phyloP scores from a whole-genome alignment of 2,329 filamentous ascomycete species.

The Eutypella sp. region DNA sequence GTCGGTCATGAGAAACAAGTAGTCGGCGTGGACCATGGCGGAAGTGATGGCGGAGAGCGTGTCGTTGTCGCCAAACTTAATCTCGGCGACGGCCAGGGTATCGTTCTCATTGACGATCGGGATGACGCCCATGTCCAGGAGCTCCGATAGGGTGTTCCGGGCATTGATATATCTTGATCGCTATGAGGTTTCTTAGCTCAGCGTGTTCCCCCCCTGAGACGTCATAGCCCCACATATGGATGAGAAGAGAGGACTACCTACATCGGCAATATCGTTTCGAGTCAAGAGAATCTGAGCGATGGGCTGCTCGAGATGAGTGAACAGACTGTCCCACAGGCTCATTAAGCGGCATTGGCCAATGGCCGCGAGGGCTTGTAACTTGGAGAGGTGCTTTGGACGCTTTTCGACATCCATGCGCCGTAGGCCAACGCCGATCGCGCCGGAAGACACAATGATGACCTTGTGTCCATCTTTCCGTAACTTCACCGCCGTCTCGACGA shows the following conservation, averaged over 20 bases:
- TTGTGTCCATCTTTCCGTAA: constrained; percentile 86
- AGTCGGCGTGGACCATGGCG: constrained; percentile 94
- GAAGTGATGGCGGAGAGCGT: constrained; percentile 94
- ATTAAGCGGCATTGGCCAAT: constrained; percentile 95
- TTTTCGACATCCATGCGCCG: constrained; percentile 83
- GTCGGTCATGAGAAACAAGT: constrained; percentile 97
- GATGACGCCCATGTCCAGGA: constrained; percentile 91
- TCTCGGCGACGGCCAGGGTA: constrained; percentile 92
- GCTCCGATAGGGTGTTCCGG: constrained; percentile 86
- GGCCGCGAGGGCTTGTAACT: constrained; percentile 88
- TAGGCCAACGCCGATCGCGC: constrained; percentile 90
- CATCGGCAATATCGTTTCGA: constrained; percentile 92
- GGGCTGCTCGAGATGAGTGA: constrained; percentile 80
- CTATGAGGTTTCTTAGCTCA: too few species aligned
- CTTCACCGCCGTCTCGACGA: constrained; percentile 88
- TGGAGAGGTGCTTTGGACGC: constrained; percentile 83
- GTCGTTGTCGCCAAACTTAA: constrained; percentile 99
- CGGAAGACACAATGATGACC: constrained; percentile 94
- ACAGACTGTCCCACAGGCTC: constrained; percentile 91
- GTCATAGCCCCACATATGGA: too few species aligned
- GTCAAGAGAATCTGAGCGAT: constrained; percentile 94
- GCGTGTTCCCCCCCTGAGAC: too few species aligned
- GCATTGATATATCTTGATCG: constrained; percentile 93
- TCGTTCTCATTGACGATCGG: constrained; percentile 99
- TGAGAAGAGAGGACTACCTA: too few species aligned